phyloP scores from a whole-genome alignment of 2,329 filamentous ascomycete species.

The Penicillium sp. region DNA sequence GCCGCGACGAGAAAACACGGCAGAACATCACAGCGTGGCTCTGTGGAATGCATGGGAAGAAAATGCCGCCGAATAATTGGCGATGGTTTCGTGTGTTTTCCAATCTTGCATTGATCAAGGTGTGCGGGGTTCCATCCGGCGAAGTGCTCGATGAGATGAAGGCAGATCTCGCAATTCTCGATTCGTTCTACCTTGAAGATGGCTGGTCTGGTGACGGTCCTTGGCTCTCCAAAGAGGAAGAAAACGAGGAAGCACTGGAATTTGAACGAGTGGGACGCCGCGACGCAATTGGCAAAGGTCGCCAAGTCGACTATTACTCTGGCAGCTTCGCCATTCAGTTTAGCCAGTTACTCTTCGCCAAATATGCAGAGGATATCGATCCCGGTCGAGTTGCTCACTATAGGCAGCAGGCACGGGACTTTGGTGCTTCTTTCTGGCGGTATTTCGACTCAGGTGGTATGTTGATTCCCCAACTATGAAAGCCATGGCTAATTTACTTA shows the following conservation, averaged over 20 bases:
- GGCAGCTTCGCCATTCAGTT: constrained; percentile 61
- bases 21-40: constrained; percentile 43
- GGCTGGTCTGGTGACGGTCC: constrained; percentile 56
- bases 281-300: constrained; percentile 13
- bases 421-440: constrained; percentile 50
- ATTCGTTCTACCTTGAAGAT: constrained; percentile 50
- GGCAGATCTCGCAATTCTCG: constrained; percentile 49
- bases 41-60: constrained; percentile 47
- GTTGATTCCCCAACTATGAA: background rate
- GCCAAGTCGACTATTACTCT: constrained; percentile 58
- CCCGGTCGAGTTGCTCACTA: constrained; percentile 43
- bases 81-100: constrained; percentile 58
- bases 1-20: constrained; percentile 6
- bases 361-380: constrained; percentile 50
- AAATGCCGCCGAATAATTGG: constrained; percentile 57
- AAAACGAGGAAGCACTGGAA: constrained; percentile 21
- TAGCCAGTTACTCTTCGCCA: constrained; percentile 53
- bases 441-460: constrained; percentile 55
- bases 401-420: constrained; percentile 45
- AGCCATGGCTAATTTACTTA: constrained; percentile 23
- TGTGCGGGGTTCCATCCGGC: constrained; percentile 43
- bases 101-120: constrained; percentile 52
- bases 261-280: constrained; percentile 5
- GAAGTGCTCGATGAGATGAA: constrained; percentile 45
- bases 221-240: constrained; percentile 38